A percentile compares a stretch with the other conserved stretches of the same genome.
These are phyloP conservation scores for Neurospora tetraspora DNA, from an alignment of 495 filamentous ascomycete species.

Conservation along the genomic window DNA sequence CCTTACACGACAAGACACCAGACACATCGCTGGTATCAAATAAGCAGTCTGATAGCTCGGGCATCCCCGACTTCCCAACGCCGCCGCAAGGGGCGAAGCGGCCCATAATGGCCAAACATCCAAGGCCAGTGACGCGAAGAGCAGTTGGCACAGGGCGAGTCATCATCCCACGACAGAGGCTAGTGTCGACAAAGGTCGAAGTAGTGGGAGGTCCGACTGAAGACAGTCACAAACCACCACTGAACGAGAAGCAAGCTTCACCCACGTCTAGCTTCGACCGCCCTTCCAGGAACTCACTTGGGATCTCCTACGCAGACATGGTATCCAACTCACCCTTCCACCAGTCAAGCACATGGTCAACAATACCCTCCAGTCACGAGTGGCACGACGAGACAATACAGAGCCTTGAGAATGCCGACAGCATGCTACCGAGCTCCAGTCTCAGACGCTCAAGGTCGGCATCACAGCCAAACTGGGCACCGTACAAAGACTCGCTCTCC, in stretches of 20 bases:
- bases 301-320: slow-evolving; percentile 26
- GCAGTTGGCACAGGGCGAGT: not conserved
- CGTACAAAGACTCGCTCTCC: slow-evolving; percentile 8
- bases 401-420: not conserved
- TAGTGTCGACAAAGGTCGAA: not conserved
- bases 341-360: slow-evolving; percentile 12
- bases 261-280: not conserved
- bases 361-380: slow-evolving; percentile 2
- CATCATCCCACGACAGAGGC: not conserved
- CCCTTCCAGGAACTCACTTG: slow-evolving; percentile 15
- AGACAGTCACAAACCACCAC: not conserved
- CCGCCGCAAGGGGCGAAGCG: not conserved
- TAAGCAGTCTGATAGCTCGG: not conserved
- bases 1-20: slow-evolving; percentile 5
- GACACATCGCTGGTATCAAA: not conserved
- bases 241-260: not conserved
- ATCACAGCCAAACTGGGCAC: slow-evolving; percentile 10
- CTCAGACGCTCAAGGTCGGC: not conserved
- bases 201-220: not conserved
- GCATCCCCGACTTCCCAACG: not conserved
- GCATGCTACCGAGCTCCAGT: not conserved
- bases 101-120: not conserved
- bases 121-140: not conserved
- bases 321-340: slow-evolving; percentile 13
- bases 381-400: not conserved